Percentiles rank a stretch among this genome's conserved stretches.
Evolutionary conservation across 164 flowering plant species (phyloP).

Genomic region (Nymphaea colorata): DNA sequence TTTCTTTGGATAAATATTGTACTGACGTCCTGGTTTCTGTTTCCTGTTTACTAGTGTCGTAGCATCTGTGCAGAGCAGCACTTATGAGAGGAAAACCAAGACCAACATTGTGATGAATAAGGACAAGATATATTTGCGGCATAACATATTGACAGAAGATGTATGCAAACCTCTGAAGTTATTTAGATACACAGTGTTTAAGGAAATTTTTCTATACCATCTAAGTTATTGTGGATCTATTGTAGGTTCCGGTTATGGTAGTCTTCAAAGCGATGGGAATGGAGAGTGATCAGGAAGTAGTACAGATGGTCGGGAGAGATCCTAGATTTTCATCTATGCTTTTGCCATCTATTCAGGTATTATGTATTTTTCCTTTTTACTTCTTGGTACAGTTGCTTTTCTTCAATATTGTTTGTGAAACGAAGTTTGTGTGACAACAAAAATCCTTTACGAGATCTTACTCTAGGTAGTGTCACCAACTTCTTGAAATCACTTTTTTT

Average conservation of each 20-base stretch:
- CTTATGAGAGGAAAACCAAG: conserved; percentile 65
- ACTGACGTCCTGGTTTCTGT: conserved; percentile 1
- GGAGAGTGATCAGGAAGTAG: conserved; percentile 96
- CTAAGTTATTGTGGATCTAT: neutral
- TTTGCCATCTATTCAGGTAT: conserved; percentile 89
- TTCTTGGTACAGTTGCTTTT: too few relatives aligned
- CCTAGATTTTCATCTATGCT: conserved; percentile 66
- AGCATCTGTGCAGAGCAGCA: conserved; percentile 89
- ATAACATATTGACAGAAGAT: conserved; percentile 37
- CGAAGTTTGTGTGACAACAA: too few relatives aligned
- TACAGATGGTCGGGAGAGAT: conserved; percentile 95
- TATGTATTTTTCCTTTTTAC: neutral
- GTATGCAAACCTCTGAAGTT: neutral
- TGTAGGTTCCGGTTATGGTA: conserved; percentile 79
- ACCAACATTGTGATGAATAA: conserved; percentile 72
- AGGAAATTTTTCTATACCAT: neutral
- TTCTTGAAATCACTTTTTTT: too few relatives aligned
- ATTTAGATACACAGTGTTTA: conserved; percentile 19
- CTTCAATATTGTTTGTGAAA: too few relatives aligned
- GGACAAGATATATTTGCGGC: conserved; percentile 55
- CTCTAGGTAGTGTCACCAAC: too few relatives aligned
- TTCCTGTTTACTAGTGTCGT: conserved; percentile 32
- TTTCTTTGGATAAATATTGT: too few relatives aligned
- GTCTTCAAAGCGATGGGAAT: conserved; percentile 97
- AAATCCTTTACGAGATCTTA: too few relatives aligned